Conservation (phyloP, 2,329 filamentous ascomycete genomes). For the Polytolypa hystricis region DNA sequence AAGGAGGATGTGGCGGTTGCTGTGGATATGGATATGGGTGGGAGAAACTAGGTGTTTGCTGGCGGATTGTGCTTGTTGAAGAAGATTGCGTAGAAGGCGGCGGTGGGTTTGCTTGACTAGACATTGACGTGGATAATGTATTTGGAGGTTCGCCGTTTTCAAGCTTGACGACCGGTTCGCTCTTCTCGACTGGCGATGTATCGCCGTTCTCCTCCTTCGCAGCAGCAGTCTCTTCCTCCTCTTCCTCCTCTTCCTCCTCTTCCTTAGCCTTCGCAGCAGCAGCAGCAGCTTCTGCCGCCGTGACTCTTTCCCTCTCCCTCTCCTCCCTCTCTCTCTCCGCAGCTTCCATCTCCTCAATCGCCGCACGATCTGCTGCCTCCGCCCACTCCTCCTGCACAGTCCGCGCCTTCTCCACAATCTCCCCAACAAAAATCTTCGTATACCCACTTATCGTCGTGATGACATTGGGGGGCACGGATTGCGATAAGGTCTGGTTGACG, state of each 20-base stretch:
- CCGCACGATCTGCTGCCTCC: conserved; percentile 40
- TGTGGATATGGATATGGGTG: too few species aligned
- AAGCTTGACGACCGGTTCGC: background rate
- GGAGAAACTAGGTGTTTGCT: background rate
- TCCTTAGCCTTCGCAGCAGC: background rate
- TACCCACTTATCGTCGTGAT: conserved; percentile 54
- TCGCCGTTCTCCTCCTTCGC: background rate
- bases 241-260: background rate
- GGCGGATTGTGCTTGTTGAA: background rate
- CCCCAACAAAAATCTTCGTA: conserved; percentile 56
- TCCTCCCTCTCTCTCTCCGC: conserved; percentile 33
- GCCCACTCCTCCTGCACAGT: conserved; percentile 48
- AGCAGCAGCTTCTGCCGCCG: background rate
- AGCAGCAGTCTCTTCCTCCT: background rate
- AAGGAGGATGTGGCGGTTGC: background rate
- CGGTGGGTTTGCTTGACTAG: background rate
- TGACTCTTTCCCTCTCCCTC: background rate
- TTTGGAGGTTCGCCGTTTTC: background rate
- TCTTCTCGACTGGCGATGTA: background rate
- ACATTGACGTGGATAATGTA: background rate
- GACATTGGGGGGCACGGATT: conserved; percentile 54
- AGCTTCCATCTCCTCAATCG: conserved; percentile 44
- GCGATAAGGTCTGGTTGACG: conserved; percentile 56
- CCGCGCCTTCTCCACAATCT: conserved; percentile 53
- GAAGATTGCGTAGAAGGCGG: too few species aligned